Conservation (phyloP, 495 filamentous ascomycete species). For the Penicillium manginii region DNA sequence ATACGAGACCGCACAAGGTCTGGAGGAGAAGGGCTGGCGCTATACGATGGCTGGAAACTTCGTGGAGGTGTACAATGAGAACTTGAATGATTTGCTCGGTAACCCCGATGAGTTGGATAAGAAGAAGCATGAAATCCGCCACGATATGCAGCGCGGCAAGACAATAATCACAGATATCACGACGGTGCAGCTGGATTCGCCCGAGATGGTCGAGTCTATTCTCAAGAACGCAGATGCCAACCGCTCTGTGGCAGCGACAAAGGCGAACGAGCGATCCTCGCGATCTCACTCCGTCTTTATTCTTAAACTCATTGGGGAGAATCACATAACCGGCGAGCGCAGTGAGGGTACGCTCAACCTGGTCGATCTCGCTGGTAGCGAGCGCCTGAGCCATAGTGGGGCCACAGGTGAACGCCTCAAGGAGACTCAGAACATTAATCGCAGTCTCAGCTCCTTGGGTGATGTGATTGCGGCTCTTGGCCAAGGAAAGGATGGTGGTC, state of each 20-base stretch:
- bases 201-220: conserved; percentile 76
- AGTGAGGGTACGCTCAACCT: conserved; percentile 95
- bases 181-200: conserved; percentile 75
- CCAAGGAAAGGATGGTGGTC: conserved; percentile 79
- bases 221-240: conserved; percentile 79
- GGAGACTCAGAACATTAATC: conserved; percentile 98
- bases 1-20: conserved; percentile 77
- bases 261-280: conserved; percentile 92
- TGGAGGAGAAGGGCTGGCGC: conserved; percentile 90
- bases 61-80: conserved; percentile 99
- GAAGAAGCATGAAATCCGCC: conserved; percentile 90
- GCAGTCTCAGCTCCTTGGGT: conserved; percentile 85
- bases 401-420: conserved; percentile 84
- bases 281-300: conserved; percentile 97
- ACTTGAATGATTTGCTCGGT: conserved; percentile 88
- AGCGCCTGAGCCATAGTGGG: conserved; percentile 82
- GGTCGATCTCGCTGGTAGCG: conserved; percentile 92
- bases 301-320: conserved; percentile 81
- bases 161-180: conserved; percentile 85
- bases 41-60: conserved; percentile 96
- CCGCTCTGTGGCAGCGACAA: conserved; percentile 90
- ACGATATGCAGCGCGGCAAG: conserved; percentile 78
- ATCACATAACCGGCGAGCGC: conserved; percentile 77
- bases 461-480: conserved; percentile 94
- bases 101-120: conserved; percentile 74